Evolutionary conservation across 805 yeast genomes (phyloP).

Genomic region (Cyberlindnera xylosilytica): DNA sequence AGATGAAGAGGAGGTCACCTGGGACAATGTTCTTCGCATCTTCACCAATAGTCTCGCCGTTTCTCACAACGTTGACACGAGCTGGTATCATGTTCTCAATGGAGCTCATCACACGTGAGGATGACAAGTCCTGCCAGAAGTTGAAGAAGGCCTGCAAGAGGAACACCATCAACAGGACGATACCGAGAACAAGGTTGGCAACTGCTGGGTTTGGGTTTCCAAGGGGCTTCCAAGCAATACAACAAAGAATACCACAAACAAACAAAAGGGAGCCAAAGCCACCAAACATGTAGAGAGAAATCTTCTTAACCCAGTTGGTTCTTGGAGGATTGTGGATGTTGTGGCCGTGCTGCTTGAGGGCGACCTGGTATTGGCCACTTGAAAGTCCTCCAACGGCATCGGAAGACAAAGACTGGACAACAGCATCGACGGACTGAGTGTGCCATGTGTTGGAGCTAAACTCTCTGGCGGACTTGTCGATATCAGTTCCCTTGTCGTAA

Average conservation of each 20-base stretch:
- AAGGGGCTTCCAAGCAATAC: conserved; percentile 45
- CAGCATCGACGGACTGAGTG: conserved; percentile 24
- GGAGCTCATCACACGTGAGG: conserved; percentile 46
- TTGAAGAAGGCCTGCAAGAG: conserved; percentile 41
- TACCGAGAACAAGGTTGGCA: conserved; percentile 42
- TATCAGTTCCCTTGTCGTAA: conserved; percentile 10
- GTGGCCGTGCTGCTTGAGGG: conserved; percentile 28
- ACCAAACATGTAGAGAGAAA: conserved; percentile 42
- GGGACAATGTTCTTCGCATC: conserved; percentile 39
- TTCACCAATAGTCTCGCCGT: conserved; percentile 29
- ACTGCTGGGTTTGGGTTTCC: conserved; percentile 42
- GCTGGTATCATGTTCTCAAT: conserved; percentile 42
- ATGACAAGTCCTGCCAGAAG: conserved; percentile 45
- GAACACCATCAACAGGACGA: conserved; percentile 39
- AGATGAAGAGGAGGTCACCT: conserved; percentile 40
- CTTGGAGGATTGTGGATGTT: conserved; percentile 40
- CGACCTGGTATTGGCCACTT: conserved; percentile 5
- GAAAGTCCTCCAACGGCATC: conserved; percentile 27
- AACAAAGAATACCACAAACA: conserved; percentile 40
- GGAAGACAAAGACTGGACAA: conserved; percentile 27
- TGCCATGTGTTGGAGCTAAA: conserved; percentile 34
- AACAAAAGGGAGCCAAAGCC: conserved; percentile 45
- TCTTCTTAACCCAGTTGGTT: conserved; percentile 30
- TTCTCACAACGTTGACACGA: conserved; percentile 35
- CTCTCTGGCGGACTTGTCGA: conserved; percentile 19